Percentiles rank a stretch among this genome's conserved stretches.
These are phyloP conservation scores for Ustilago crameri DNA, from an alignment of 1,284 basidiomycete genomes.

Conservation along the genomic window DNA sequence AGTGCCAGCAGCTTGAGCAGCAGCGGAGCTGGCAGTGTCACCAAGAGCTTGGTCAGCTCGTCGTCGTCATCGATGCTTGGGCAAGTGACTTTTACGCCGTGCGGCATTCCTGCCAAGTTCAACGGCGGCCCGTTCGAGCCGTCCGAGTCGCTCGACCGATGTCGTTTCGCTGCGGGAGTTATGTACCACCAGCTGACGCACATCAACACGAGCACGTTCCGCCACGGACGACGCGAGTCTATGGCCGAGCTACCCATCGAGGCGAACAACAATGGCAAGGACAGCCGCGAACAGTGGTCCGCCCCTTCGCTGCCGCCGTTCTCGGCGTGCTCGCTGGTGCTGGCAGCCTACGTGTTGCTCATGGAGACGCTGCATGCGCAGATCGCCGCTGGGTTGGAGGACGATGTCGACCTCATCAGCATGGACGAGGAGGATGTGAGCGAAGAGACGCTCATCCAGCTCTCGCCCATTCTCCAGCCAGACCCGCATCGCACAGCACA, in stretches of 20 bases:
- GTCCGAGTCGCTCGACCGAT: slow-evolving; percentile 48
- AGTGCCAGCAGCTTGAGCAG: slow-evolving; percentile 37
- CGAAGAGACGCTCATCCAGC: slow-evolving; percentile 22
- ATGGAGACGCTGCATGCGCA: slow-evolving; percentile 60
- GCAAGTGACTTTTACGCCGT: slow-evolving; percentile 15
- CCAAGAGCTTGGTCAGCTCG: slow-evolving; percentile 27
- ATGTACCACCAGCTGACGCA: slow-evolving; percentile 49
- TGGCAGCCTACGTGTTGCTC: slow-evolving; percentile 55
- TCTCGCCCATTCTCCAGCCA: slow-evolving; percentile 37
- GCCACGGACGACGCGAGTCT: slow-evolving; percentile 42
- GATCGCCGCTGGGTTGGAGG: slow-evolving; percentile 37
- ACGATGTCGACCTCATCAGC: slow-evolving; percentile 32
- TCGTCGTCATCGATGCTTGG: slow-evolving; percentile 12
- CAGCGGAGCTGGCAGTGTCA: slow-evolving; percentile 29
- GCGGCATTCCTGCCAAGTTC: slow-evolving; percentile 44
- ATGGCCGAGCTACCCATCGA: slow-evolving; percentile 32
- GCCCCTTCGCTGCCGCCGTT: slow-evolving; percentile 55
- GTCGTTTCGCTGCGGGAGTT: slow-evolving; percentile 51
- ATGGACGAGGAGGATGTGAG: slow-evolving; percentile 15
- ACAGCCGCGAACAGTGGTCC: slow-evolving; percentile 45
- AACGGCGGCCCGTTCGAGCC: slow-evolving; percentile 58
- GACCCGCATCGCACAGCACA: slow-evolving; percentile 26
- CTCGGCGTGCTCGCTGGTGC: slow-evolving; percentile 57
- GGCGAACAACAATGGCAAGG: slow-evolving; percentile 11
- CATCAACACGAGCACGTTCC: slow-evolving; percentile 44